Evolutionary conservation across 129 eudicot genomes (phyloP), one percentile per base, ranked within the genome.

Genomic region (Arctium minus): DNA sequence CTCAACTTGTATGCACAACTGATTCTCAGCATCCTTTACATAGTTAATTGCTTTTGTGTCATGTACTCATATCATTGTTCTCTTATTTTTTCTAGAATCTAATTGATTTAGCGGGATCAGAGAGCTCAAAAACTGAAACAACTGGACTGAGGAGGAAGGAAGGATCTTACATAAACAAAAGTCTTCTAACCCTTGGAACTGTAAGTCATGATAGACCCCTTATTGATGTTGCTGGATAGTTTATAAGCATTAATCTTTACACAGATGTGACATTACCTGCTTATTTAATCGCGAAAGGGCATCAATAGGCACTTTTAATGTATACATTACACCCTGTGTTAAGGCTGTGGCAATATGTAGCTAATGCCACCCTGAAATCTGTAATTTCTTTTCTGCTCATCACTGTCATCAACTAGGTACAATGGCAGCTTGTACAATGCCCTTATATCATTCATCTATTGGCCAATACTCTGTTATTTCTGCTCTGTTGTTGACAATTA

Each of bases 91-190:
- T 80, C 5, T 79, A 92, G 97, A 90, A 92, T 86, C 83, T 92
- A 72, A 92, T 92, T 80, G 99, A 95, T 86, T 90, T 96, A 70
- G 99, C 99, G 62, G 99, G 99, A 80, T 96, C 99, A 32, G 99
- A 96, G 80, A 96, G 99, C 90, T 93, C 99, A 44, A 96, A 96
- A 93, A 91, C 98, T 50, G 99, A 96, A 91, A 96, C 99, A 71
- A 96, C 97, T 74, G 98, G 99, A 80, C 70, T 93, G 74, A 87
- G 99, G 86, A 93, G 99, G 85, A 96, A 96, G 88, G 99, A 96
- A 85, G 99, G 99, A 87, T 89, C 99, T n/a, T 96, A 96, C 87
- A 96, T 96, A 77, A 96, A 96, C 83, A 96, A 96, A 87, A 96
- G 99, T 88, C 94, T 96, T 82, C 91, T 96, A 17, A 96, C 99